Evolutionary conservation across 371 early-diverging fungal genomes (phyloP).

Genomic region (Nematocida ironsii): DNA sequence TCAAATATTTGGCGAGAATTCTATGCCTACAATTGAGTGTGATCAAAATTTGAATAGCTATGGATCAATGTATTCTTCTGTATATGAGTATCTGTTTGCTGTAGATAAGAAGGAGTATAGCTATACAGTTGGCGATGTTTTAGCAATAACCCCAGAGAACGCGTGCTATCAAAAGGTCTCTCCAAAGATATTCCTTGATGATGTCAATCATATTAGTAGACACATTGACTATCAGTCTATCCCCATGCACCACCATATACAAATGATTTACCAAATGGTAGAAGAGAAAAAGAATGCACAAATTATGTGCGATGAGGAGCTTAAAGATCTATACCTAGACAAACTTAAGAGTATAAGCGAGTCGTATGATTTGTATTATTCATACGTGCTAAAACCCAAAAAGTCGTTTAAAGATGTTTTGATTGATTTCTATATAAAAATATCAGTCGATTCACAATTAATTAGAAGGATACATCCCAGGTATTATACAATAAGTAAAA

Average conservation of each 20-base stretch:
- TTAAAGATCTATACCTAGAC: constrained; percentile 5
- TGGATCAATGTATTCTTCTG: constrained; percentile 50
- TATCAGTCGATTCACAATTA: constrained; percentile 35
- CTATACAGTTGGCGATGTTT: constrained; percentile 65
- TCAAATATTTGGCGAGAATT: background rate
- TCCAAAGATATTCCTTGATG: constrained; percentile 37
- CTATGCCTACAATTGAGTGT: background rate
- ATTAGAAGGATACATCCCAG: constrained; percentile 58
- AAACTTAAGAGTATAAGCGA: constrained; percentile 60
- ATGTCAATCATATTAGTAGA: background rate
- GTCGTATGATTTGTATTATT: constrained; percentile 67
- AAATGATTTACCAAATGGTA: background rate
- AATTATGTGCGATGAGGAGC: background rate
- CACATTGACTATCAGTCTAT: constrained; percentile 60
- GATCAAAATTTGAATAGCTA: background rate
- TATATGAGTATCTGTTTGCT: constrained; percentile 60
- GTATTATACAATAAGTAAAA: constrained; percentile 66
- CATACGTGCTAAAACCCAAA: constrained; percentile 54
- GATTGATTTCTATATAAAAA: constrained; percentile 49
- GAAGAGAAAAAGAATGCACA: background rate
- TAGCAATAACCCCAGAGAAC: constrained; percentile 65
- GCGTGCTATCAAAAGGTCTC: constrained; percentile 53
- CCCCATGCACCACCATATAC: constrained; percentile 59
- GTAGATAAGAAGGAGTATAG: constrained; percentile 25
- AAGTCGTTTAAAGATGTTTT: constrained; percentile 62